Evolutionary conservation across 2,329 filamentous ascomycete species (phyloP).

Genomic region (Claviceps paspali): DNA sequence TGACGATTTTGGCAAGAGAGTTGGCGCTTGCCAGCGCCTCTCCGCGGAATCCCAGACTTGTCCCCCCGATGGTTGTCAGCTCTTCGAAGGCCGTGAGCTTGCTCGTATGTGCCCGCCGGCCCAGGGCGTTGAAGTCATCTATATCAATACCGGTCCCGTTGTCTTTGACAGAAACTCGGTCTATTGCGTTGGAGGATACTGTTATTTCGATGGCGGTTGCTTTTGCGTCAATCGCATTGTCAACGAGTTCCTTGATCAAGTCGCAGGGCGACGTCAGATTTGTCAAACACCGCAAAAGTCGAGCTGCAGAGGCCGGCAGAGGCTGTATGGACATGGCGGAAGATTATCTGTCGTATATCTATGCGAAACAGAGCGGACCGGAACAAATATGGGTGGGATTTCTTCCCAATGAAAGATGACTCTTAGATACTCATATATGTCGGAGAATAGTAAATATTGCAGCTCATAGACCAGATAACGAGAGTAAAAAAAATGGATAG

Average conservation of each 20-base stretch:
- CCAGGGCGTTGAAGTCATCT: conserved; percentile 46
- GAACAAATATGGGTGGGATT: no score
- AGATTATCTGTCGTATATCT: no score
- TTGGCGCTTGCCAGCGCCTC: conserved; percentile 55
- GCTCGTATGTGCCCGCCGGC: conserved; percentile 56
- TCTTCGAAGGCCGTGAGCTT: conserved; percentile 54
- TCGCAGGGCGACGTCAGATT: conserved; percentile 43
- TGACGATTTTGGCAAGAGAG: conserved; percentile 39
- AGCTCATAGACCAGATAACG: no score
- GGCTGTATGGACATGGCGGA: conserved; percentile 32
- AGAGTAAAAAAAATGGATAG: no score
- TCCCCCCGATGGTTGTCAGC: conserved; percentile 37
- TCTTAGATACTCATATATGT: not conserved
- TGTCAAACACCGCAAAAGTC: conserved; percentile 45
- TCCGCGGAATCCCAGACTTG: conserved; percentile 60
- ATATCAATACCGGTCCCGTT: conserved; percentile 57
- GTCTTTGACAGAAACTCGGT: conserved; percentile 54
- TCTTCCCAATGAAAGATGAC: not conserved
- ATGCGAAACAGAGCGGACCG: no score
- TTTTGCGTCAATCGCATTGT: conserved; percentile 60
- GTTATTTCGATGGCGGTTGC: conserved; percentile 51
- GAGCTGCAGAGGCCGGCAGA: conserved; percentile 32
- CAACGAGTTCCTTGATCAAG: conserved; percentile 61
- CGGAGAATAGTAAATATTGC: no score
- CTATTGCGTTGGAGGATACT: conserved; percentile 49